Evolutionary conservation across 2,329 filamentous ascomycete species (phyloP).

Genomic region (Penicillium sp.): DNA sequence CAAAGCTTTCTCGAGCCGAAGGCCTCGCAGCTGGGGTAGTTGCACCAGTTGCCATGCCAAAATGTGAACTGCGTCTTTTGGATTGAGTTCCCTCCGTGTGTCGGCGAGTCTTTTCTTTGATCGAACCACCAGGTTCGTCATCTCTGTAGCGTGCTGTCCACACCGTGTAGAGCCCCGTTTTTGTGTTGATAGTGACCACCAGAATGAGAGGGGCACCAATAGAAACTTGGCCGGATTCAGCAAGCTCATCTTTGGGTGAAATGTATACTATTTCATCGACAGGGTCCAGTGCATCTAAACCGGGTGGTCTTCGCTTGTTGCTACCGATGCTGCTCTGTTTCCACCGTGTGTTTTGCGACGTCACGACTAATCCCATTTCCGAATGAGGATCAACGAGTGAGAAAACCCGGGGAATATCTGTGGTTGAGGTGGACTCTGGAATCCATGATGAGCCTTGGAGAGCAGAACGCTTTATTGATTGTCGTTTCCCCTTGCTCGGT

Average conservation of each 20-base stretch:
- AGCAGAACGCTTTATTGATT: constrained; percentile 54
- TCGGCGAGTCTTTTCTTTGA: constrained; percentile 48
- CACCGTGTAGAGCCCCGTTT: constrained; percentile 76
- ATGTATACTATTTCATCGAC: constrained; percentile 85
- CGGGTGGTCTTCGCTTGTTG: constrained; percentile 29
- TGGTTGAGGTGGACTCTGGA: constrained; percentile 59
- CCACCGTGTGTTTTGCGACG: constrained; percentile 46
- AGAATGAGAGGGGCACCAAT: constrained; percentile 64
- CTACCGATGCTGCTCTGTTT: constrained; percentile 31
- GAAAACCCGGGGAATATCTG: constrained; percentile 68
- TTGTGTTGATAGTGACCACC: constrained; percentile 79
- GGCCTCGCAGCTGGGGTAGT: constrained; percentile 73
- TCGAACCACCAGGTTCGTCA: constrained; percentile 59
- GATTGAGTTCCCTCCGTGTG: constrained; percentile 67
- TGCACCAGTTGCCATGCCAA: constrained; percentile 68
- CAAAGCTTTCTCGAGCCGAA: constrained; percentile 77
- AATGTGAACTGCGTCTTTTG: constrained; percentile 69
- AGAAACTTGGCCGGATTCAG: constrained; percentile 26
- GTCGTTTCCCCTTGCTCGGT: constrained; percentile 44
- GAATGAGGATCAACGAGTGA: constrained; percentile 83
- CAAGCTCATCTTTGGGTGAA: constrained; percentile 64
- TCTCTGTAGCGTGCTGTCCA: constrained; percentile 82
- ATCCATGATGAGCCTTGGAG: constrained; percentile 60
- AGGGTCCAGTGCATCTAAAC: constrained; percentile 67
- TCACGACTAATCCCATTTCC: constrained; percentile 82